Conservation (phyloP, 768 basidiomycete genomes). For the Naganishia kalamii region DNA sequence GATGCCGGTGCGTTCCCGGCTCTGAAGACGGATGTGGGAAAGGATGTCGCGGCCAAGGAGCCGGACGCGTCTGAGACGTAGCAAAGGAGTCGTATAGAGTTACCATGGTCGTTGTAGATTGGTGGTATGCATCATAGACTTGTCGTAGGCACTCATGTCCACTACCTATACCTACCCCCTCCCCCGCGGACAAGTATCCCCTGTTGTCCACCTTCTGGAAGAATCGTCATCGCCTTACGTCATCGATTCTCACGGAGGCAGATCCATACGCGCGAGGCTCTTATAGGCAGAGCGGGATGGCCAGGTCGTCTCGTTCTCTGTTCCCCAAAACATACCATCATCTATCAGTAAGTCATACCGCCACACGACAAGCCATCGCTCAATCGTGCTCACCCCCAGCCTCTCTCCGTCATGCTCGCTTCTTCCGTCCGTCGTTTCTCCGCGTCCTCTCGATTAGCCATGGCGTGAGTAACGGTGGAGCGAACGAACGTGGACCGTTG, state of each 20-base stretch:
- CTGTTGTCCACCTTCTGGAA: neutral
- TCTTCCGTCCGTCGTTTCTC: slow-evolving; percentile 16
- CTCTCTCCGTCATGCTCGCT: slow-evolving; percentile 3
- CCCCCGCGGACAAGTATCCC: no score
- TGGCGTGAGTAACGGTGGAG: neutral
- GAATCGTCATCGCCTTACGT: neutral
- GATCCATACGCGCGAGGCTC: no score
- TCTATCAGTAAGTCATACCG: slow-evolving; percentile 1
- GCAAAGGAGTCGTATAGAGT: neutral
- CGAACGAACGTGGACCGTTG: neutral
- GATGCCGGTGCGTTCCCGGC: slow-evolving; percentile 2
- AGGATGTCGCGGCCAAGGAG: neutral
- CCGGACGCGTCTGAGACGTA: neutral
- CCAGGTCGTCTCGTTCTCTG: neutral
- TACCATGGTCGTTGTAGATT: no score
- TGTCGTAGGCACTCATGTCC: no score
- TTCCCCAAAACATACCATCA: neutral
- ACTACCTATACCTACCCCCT: no score
- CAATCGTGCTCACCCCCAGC: slow-evolving; percentile 11
- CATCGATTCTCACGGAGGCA: no score
- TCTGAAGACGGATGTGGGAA: neutral
- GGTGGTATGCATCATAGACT: no score
- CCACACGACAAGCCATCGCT: neutral
- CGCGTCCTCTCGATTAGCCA: slow-evolving; percentile 14
- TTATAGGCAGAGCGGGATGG: neutral